Evolutionary conservation across 2,329 filamentous ascomycete genomes (phyloP).

Genomic region (Chalaropsis ovoidea): DNA sequence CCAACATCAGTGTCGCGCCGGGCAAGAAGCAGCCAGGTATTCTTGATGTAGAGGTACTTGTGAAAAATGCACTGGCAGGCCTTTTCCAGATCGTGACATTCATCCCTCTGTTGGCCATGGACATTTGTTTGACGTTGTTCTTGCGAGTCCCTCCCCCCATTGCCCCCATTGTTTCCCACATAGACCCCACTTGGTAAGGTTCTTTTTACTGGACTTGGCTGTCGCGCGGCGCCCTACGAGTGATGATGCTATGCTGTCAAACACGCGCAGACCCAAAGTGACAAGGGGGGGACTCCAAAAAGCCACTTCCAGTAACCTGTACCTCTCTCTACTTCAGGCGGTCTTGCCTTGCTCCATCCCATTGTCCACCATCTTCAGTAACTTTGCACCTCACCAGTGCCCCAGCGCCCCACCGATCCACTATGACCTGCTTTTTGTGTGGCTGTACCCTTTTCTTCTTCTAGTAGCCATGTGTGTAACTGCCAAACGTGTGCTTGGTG

Average conservation of each 20-base stretch:
- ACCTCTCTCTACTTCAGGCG: background rate
- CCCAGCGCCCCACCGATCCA: conserved; percentile 10
- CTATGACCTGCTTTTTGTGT: background rate
- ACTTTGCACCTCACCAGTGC: background rate
- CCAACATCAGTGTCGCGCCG: no score
- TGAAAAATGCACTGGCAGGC: no score
- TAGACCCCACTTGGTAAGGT: background rate
- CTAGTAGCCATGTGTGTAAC: background rate
- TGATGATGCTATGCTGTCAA: conserved; percentile 13
- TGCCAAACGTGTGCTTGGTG: background rate
- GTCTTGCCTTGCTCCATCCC: background rate
- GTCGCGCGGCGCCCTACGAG: background rate
- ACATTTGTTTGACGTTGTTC: no score
- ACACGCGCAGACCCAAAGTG: conserved; percentile 3
- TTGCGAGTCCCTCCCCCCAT: no score
- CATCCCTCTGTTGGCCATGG: no score
- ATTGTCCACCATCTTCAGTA: background rate
- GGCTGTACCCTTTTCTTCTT: background rate
- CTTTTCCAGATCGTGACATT: no score
- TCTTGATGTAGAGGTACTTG: no score
- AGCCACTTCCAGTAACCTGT: background rate
- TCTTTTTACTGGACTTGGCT: no score
- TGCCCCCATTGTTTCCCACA: no score
- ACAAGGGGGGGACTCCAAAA: background rate
- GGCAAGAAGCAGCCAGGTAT: no score